phyloP scores from a whole-genome alignment of 148 eudicot species.

The Fagopyrum esculentum region DNA sequence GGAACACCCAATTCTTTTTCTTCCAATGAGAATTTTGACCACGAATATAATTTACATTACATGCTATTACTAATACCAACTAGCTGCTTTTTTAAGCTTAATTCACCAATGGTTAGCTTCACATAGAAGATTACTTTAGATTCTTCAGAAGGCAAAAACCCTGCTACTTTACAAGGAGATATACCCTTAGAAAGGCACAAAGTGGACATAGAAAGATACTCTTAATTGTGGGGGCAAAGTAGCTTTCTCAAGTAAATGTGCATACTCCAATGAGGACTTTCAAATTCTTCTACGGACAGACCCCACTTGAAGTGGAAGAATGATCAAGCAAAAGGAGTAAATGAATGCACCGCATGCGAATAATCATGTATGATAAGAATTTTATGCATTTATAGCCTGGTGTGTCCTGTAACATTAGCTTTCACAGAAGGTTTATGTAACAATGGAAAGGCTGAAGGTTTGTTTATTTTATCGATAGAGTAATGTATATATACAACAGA shows the following conservation, averaged over 20 bases:
- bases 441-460: too few species aligned
- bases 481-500: too few species aligned
- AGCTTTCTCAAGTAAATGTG: background rate
- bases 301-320: background rate
- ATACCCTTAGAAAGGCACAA: background rate
- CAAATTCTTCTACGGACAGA: background rate
- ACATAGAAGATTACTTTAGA: background rate
- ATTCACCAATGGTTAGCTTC: background rate
- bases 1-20: background rate
- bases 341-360: background rate
- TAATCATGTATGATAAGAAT: conserved; percentile 5
- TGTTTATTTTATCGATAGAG: too few species aligned
- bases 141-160: background rate
- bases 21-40: conserved; percentile 5
- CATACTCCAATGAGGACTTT: background rate
- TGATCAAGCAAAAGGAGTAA: background rate
- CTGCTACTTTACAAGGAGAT: background rate
- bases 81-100: background rate
- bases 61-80: background rate
- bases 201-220: background rate
- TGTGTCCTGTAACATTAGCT: background rate
- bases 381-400: background rate
- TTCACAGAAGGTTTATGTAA: background rate
- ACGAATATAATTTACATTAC: background rate
- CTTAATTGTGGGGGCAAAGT: too few species aligned